These are phyloP conservation scores for Fusarium sacchari DNA, from an alignment of 2,329 filamentous ascomycete genomes.

Conservation along the genomic window DNA sequence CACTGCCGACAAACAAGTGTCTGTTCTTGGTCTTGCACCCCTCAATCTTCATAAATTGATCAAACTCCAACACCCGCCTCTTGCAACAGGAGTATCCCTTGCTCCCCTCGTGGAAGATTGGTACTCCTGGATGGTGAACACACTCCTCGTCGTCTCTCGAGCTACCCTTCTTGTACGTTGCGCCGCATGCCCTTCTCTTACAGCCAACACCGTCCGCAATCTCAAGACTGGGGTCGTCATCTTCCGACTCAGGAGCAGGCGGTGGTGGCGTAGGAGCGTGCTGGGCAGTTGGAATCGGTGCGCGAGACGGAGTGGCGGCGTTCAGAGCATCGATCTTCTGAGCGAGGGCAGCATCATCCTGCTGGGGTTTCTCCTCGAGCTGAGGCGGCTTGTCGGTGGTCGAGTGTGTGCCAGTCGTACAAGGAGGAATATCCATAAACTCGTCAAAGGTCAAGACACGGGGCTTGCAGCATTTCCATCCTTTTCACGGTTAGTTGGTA, in stretches of 20 bases:
- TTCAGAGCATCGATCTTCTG: constrained; percentile 65
- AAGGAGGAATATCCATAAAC: constrained; percentile 91
- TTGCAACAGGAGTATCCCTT: constrained; percentile 99
- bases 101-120: constrained; percentile 97
- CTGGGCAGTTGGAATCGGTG: constrained; percentile 55
- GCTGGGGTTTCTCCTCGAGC: constrained; percentile 66
- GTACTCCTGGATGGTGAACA: constrained; percentile 86
- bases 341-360: constrained; percentile 54
- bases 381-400: constrained; percentile 78
- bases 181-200: constrained; percentile 79
- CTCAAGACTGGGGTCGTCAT: constrained; percentile 80
- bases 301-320: constrained; percentile 55
- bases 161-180: constrained; percentile 69
- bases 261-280: constrained; percentile 64
- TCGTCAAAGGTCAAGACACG: constrained; percentile 98
- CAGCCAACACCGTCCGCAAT: constrained; percentile 81
- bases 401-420: constrained; percentile 92
- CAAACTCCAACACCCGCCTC: constrained; percentile 92
- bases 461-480: constrained; percentile 99
- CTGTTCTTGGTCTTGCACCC: constrained; percentile 84
- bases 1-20: constrained; percentile 87
- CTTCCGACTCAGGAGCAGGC: constrained; percentile 80
- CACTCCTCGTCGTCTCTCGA: constrained; percentile 79
- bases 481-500: constrained; percentile 57
- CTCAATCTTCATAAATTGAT: constrained; percentile 96